phyloP scores from a whole-genome alignment of 257 asterid species.

The Perilla frutescens region DNA sequence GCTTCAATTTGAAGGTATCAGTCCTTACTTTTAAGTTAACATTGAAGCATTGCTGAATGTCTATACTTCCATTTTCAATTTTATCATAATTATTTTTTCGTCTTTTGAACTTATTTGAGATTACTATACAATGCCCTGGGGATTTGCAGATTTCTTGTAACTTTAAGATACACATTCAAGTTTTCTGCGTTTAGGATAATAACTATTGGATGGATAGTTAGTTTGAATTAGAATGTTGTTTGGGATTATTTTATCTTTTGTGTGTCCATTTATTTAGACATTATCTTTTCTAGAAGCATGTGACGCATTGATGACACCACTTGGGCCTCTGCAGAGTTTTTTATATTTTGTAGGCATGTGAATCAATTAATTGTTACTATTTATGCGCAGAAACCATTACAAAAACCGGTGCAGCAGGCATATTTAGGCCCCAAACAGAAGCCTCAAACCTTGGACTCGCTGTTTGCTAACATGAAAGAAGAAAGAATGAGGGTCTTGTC shows the following conservation, averaged over 20 bases:
- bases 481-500: conserved; percentile 64
- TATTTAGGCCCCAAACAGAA: conserved; percentile 52
- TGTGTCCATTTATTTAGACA: not conserved
- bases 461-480: conserved; percentile 90
- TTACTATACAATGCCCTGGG: not conserved
- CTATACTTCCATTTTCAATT: not conserved
- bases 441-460: conserved; percentile 84
- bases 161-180: not conserved
- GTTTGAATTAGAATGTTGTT: not conserved
- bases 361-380: not conserved
- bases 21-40: not conserved
- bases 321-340: not conserved
- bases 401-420: conserved; percentile 43
- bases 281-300: not conserved
- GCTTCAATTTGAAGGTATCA: conserved; percentile 62
- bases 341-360: not conserved
- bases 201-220: not conserved
- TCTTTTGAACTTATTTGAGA: not conserved
- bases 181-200: not conserved
- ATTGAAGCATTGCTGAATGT: not conserved
- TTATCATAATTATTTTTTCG: not conserved
- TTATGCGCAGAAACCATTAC: conserved; percentile 48
- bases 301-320: not conserved
- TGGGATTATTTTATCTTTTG: not conserved
- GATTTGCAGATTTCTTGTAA: not conserved